Base-by-base conservation (phyloP, 257 asterid species). In the Capsicum baccatum region DNA sequence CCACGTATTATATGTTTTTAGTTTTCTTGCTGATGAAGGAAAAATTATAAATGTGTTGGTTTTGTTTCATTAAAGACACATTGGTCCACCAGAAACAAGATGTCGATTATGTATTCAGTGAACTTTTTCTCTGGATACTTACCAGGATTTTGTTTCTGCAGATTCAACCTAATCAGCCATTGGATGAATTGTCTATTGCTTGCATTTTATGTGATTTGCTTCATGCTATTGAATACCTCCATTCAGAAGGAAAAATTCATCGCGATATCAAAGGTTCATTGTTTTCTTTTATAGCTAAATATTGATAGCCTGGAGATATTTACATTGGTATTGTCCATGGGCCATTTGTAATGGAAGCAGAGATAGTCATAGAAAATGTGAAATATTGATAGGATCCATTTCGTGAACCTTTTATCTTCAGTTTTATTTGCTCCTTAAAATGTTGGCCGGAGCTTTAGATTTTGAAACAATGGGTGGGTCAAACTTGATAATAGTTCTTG, bases 101-200 rank as follows among this genome's bases (percentile, higher is more conserved):
- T 54, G 64, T 78, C 10, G 19, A 33, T 64, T 55, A 63, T 70
- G 83, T 74, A 15, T 54, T 59, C 5, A 7, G 8, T 52, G 47
- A 47, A 16, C 48, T 64, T 44, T 82, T 82, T 33, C 19, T 85
- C 42, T 78, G 21, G n/a, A 47, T 56, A 42, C 83, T 60, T 14
- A 84, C 80, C 83, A 35, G 79, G 76, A 86, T 83, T n/a, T 88
- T 85, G 15, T 56, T 85, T 83, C 71, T 87, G 87, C 94, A 97
- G 99, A 95, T 97, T 89, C 97, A 93, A 87, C 99, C 99, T 58
- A 95, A 97, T 86, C 95, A 93, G 83, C 99, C 99, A 42, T 87
- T 97, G 86, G 99, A 97, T 90, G 99, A 97, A 91, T 90, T 88
- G 91, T 94, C 99, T 68, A 97, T 97, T 83, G 96, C 99, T 82